phyloP scores from a whole-genome alignment of 2,329 filamentous ascomycete genomes.

The Paecilomyces sp. region DNA sequence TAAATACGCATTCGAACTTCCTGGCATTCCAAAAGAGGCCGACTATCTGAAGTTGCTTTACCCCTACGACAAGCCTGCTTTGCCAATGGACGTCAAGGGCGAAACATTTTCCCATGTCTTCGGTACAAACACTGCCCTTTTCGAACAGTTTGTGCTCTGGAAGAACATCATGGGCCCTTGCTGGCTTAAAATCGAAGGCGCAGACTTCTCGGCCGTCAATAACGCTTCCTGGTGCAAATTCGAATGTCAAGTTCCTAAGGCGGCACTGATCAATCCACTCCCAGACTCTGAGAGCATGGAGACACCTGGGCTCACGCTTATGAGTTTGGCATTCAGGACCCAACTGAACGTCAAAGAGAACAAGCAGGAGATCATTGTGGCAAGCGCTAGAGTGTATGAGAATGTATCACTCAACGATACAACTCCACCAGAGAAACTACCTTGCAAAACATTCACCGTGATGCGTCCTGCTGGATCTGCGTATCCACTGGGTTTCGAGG shows the following conservation, averaged over 20 bases:
- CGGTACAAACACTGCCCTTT: conserved; percentile 84
- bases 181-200: conserved; percentile 85
- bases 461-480: conserved; percentile 70
- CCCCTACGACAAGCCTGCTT: conserved; percentile 72
- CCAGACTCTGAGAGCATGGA: conserved; percentile 75
- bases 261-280: conserved; percentile 64
- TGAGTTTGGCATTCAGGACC: conserved; percentile 87
- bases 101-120: conserved; percentile 94
- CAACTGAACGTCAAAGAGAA: conserved; percentile 86
- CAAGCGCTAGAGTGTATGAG: conserved; percentile 88
- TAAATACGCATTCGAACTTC: conserved; percentile 93
- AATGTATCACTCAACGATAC: conserved; percentile 82
- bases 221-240: conserved; percentile 97
- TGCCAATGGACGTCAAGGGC: conserved; percentile 66
- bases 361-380: conserved; percentile 90
- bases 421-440: conserved; percentile 78
- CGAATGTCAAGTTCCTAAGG: conserved; percentile 74
- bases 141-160: conserved; percentile 97
- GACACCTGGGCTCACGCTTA: conserved; percentile 81
- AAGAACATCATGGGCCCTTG: conserved; percentile 99
- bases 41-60: conserved; percentile 96
- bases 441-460: conserved; percentile 84
- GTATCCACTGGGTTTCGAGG: conserved; percentile 84
- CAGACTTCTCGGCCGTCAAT: conserved; percentile 75
- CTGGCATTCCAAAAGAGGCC: conserved; percentile 76